Percentiles rank a stretch among this genome's conserved stretches.
Evolutionary conservation across 129 eudicot genomes (phyloP).

Genomic region (Artemisia tridentata): DNA sequence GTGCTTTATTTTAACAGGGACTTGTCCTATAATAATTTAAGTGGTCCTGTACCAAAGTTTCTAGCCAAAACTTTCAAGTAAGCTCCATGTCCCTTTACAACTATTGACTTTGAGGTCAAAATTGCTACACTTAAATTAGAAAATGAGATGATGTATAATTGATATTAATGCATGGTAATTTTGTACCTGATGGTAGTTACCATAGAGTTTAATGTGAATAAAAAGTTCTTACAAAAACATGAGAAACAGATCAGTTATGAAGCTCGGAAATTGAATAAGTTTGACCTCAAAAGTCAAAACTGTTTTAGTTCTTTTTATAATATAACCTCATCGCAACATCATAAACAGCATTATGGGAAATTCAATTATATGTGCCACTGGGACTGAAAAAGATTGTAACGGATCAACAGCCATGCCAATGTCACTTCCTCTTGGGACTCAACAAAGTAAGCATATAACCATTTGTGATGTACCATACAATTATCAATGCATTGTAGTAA

Average conservation of each 20-base stretch:
- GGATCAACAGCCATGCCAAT: conserved; percentile 64
- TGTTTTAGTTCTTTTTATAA: not conserved
- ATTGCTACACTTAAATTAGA: not conserved
- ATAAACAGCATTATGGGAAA: conserved; percentile 77
- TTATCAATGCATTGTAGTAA: conserved; percentile 2
- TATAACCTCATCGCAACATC: conserved; percentile 2
- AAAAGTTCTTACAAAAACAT: not conserved
- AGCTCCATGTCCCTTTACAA: conserved; percentile 19
- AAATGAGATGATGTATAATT: not conserved
- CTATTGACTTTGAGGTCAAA: not conserved
- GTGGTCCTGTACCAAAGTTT: conserved; percentile 85
- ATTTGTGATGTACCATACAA: conserved; percentile 9
- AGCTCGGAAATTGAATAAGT: not conserved
- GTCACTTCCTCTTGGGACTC: conserved; percentile 46
- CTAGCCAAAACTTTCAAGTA: conserved; percentile 84
- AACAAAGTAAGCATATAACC: conserved; percentile 49
- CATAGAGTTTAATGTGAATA: not conserved
- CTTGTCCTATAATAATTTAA: conserved; percentile 86
- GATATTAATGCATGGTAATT: not conserved
- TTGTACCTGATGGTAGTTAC: not conserved
- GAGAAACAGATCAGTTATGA: not conserved
- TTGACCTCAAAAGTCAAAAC: conserved; percentile 27
- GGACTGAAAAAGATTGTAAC: conserved; percentile 75
- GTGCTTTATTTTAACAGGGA: conserved; percentile 55
- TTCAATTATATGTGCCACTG: conserved; percentile 84